These are phyloP conservation scores for Parasitella parasitica DNA, from an alignment of 371 early-diverging fungal species.

Conservation along the genomic window DNA sequence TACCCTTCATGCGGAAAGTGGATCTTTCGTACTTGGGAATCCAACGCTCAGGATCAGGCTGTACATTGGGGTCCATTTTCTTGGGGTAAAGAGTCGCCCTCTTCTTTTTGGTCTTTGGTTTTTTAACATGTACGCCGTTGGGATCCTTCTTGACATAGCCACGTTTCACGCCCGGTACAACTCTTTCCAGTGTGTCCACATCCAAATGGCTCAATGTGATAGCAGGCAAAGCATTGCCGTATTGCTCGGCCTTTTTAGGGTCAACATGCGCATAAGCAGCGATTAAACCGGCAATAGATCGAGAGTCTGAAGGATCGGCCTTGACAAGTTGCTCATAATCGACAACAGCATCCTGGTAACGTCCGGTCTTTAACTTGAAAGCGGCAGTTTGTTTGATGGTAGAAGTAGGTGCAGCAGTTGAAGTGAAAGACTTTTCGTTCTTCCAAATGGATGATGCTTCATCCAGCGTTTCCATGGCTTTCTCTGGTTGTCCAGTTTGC, in stretches of 20 bases:
- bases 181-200: conserved; percentile 52
- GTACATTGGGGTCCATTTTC: conserved; percentile 44
- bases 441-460: conserved; percentile 63
- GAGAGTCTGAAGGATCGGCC: conserved; percentile 65
- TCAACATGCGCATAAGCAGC: conserved; percentile 68
- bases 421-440: conserved; percentile 17
- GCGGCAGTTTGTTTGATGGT: conserved; percentile 69
- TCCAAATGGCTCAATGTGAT: conserved; percentile 46
- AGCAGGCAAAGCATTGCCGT: conserved; percentile 58
- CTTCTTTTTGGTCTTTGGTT: conserved; percentile 59
- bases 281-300: conserved; percentile 70
- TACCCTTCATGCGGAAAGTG: conserved; percentile 55
- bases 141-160: conserved; percentile 56
- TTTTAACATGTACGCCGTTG: conserved; percentile 25
- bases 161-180: conserved; percentile 67
- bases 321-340: conserved; percentile 73
- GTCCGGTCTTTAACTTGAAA: conserved; percentile 65
- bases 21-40: conserved; percentile 69
- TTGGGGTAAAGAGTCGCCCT: conserved; percentile 66
- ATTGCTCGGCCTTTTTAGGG: conserved; percentile 68
- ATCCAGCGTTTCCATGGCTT: conserved; percentile 58
- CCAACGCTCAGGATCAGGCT: conserved; percentile 81
- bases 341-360: conserved; percentile 62
- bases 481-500: conserved; percentile 60
- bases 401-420: conserved; percentile 30